phyloP scores from a whole-genome alignment of 73 alveolate genomes.

The Paramecium sexaurelia region DNA sequence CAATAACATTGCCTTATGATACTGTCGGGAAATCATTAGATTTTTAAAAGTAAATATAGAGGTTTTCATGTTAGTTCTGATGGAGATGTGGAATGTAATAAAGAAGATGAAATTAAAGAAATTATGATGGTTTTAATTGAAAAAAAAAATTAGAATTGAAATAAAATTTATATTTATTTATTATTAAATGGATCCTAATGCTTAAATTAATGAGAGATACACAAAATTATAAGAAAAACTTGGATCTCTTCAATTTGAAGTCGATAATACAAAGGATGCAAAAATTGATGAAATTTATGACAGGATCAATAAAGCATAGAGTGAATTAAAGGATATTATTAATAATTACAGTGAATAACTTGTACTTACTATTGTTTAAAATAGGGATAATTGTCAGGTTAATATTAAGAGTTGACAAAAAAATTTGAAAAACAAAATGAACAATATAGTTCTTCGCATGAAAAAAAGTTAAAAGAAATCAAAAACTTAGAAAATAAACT shows the following conservation, averaged over 20 bases:
- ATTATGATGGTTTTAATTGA: constrained; percentile 20
- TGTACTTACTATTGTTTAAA: neutral
- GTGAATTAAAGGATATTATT: neutral
- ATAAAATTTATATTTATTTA: constrained; percentile 42
- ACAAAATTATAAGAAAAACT: constrained; percentile 5
- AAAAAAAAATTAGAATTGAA: constrained; percentile 45
- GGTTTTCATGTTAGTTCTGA: neutral
- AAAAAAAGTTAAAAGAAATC: constrained; percentile 4
- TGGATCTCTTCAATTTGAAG: constrained; percentile 4
- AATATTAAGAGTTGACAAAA: neutral
- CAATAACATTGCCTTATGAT: constrained; percentile 25
- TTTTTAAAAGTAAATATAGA: neutral
- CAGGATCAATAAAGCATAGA: neutral
- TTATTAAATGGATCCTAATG: constrained; percentile 46
- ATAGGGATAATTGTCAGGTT: neutral
- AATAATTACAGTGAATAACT: constrained; percentile 1
- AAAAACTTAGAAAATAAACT: neutral
- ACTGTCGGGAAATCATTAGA: constrained; percentile 18
- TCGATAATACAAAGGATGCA: constrained; percentile 38
- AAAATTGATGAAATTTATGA: constrained; percentile 31
- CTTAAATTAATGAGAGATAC: constrained; percentile 35
- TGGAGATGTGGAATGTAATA: neutral
- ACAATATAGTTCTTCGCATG: neutral
- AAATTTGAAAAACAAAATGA: constrained; percentile 33
- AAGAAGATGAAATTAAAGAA: constrained; percentile 3